Conservation (phyloP, 495 filamentous ascomycete species). For the Terfezia claveryi region DNA sequence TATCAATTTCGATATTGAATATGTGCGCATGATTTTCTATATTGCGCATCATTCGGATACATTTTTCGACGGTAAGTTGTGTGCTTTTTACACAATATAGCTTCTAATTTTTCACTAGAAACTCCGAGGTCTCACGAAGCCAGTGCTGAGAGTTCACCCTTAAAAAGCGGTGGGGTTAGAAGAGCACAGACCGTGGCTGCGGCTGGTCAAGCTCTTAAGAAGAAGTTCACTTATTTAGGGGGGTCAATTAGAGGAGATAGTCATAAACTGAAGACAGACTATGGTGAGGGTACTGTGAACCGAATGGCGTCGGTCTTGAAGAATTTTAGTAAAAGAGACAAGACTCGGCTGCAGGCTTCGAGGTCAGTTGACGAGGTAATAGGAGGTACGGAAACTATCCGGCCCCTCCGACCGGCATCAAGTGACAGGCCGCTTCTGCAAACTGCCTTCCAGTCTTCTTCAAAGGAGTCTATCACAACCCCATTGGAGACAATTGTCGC, state of each 20-base stretch:
- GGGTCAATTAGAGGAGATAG: neutral
- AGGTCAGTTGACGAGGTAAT: slow-evolving; percentile 57
- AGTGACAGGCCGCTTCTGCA: slow-evolving; percentile 30
- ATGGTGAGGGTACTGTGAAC: slow-evolving; percentile 26
- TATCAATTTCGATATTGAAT: too few relatives aligned
- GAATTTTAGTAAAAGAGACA: slow-evolving; percentile 69
- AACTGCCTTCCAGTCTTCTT: slow-evolving; percentile 34
- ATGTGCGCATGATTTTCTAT: too few relatives aligned
- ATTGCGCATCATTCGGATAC: too few relatives aligned
- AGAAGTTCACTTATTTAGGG: neutral
- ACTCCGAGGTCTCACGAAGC: too few relatives aligned
- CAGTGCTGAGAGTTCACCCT: too few relatives aligned
- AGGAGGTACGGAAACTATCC: neutral
- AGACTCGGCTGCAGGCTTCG: slow-evolving; percentile 45
- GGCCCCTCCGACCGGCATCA: slow-evolving; percentile 20
- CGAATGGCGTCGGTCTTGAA: slow-evolving; percentile 62
- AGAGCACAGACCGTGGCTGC: slow-evolving; percentile 23
- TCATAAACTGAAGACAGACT: neutral
- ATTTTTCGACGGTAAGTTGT: too few relatives aligned
- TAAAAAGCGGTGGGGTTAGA: slow-evolving; percentile 34
- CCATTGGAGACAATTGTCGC: slow-evolving; percentile 10
- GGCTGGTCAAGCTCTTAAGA: neutral
- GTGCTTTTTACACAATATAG: too few relatives aligned
- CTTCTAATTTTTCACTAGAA: too few relatives aligned
- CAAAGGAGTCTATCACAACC: slow-evolving; percentile 21